Base-by-base conservation (phyloP, 768 basidiomycete genomes). In the Russula olivacea region DNA sequence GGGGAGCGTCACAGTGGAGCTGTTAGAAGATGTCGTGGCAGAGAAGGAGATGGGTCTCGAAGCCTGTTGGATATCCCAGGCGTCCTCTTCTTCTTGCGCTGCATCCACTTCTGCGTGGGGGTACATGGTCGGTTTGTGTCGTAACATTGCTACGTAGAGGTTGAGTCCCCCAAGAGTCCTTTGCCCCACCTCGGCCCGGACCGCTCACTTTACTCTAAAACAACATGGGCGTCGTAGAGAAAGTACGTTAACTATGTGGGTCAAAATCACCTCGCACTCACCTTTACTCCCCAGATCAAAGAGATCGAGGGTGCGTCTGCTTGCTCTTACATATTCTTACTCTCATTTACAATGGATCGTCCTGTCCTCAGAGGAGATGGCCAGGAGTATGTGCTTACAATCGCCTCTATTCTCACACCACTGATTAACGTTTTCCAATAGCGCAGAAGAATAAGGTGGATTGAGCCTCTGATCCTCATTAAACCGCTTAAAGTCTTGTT, bases 381-480 rank as follows among this genome's bases (percentile, higher is more conserved):
- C 91, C 67, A 83, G 93, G 76, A 98, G 93, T 93, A 73, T 79
- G 89, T 80, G 1, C 25, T 7, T 28, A 45, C 30, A 36, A 10
- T 11, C 53, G 11, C 5, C n/a, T 45, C 49, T 28, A 12, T 62
- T 59, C 14, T 32, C 30, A 49, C 62, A 54, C 55, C 34, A 6
- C 15, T 30, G 12, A 34, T 54, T 40, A 38, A 68, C 53, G 1
- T 51, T 9, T 59, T 40, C 25, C 45, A 19, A 48, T 59, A 93
- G 91, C 93, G 55, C 93, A 96, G 78, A 98, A 98, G 80, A 98
- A 98, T 75, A 96, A 92, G 83, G 93, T 87, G 66, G 72, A 70
- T 49, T 51, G 55, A 32, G 23, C 36, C 49, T 28, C 50, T n/a
- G 14, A 8, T 49, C 30, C 48, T 8, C 30, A 10, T 41, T 32